Base-by-base conservation (phyloP, 139 green algal species). In the Dunaliella primolecta region DNA sequence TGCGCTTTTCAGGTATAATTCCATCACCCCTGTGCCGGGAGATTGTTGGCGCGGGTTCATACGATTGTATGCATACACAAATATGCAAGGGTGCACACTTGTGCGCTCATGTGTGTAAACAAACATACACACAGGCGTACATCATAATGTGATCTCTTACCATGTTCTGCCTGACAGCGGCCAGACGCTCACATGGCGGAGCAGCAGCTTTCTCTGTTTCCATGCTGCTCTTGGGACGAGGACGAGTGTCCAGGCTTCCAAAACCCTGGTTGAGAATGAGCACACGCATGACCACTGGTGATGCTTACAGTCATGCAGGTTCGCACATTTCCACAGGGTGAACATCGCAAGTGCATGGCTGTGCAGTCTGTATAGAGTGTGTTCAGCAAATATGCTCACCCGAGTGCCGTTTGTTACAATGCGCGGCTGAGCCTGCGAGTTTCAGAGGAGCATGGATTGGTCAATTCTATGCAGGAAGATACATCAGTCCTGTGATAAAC, bases 161-260 rank as follows among this genome's bases (percentile, higher is more conserved):
- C 55, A 56, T 84, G 81, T 46, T 25, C 29, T 78, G 55, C 46
- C 81, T 78, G 55, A 81, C 27, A 46, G 75, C 75, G 38, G 75
- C 75, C 30, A 81, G 32, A 25, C 75, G 75, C 32, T 78, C 31
- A 56, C 81, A 72, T n/a, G 37, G 36, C 20, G 81, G 36, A 37
- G 56, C 56, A 84, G 46, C 27, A 15, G 71, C 25, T 77, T 31
- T 32, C 2, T 35, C 36, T 82, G 77, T 15, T 3, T 30, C 24
- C 77, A 56, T 31, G 21, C 3, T 64, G 46, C 46, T 82, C 31
- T 24, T 34, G 30, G 31, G 75, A 7, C 31, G 77, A 38, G 36
- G 31, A 3, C 29, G 31, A 15, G 71, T 77, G 71, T 31, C 71
- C 20, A 32, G 27, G 71, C 27, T 32, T 81, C 27, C 75, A 46